phyloP scores from a whole-genome alignment of 2,329 filamentous ascomycete genomes.

The Ascochyta rabiei region DNA sequence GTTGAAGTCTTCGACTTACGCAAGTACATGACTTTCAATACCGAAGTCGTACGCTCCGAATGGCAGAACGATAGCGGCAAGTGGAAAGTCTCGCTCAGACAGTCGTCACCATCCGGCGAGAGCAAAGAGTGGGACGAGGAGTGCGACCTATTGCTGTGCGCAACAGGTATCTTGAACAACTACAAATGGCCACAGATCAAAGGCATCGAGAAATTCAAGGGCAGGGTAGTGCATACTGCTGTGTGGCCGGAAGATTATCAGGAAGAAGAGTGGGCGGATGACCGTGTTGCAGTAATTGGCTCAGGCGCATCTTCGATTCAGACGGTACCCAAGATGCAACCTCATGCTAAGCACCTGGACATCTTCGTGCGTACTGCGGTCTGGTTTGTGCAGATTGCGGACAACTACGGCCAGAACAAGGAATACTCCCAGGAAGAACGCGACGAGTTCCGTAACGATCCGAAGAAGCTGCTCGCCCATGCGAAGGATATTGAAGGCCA shows the following conservation, averaged over 20 bases:
- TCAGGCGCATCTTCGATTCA: conserved; percentile 55
- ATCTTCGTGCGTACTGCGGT: conserved; percentile 55
- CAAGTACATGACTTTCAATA: conserved; percentile 61
- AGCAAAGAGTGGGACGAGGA: conserved; percentile 51
- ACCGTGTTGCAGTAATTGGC: conserved; percentile 54
- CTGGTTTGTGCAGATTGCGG: conserved; percentile 55
- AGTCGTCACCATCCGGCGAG: conserved; percentile 45
- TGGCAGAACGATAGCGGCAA: conserved; percentile 58
- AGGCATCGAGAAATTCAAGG: conserved; percentile 55
- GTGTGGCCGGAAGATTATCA: conserved; percentile 55
- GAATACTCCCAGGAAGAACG: conserved; percentile 53
- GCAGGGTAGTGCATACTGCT: conserved; percentile 52
- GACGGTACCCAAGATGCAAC: conserved; percentile 56
- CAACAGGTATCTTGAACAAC: conserved; percentile 52
- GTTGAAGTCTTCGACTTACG: conserved; percentile 56
- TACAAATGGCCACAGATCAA: conserved; percentile 48
- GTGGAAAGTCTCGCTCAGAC: conserved; percentile 58
- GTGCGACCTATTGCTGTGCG: conserved; percentile 53
- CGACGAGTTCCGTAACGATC: conserved; percentile 51
- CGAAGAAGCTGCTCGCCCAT: conserved; percentile 50
- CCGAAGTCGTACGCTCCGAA: conserved; percentile 53
- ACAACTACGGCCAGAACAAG: conserved; percentile 54
- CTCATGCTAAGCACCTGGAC: conserved; percentile 53
- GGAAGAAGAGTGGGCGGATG: conserved; percentile 49
- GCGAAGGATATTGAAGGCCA: conserved; percentile 55